These are phyloP conservation scores for Paramyrothecium sp. DNA, from an alignment of 2,329 filamentous ascomycete species.

Conservation along the genomic window DNA sequence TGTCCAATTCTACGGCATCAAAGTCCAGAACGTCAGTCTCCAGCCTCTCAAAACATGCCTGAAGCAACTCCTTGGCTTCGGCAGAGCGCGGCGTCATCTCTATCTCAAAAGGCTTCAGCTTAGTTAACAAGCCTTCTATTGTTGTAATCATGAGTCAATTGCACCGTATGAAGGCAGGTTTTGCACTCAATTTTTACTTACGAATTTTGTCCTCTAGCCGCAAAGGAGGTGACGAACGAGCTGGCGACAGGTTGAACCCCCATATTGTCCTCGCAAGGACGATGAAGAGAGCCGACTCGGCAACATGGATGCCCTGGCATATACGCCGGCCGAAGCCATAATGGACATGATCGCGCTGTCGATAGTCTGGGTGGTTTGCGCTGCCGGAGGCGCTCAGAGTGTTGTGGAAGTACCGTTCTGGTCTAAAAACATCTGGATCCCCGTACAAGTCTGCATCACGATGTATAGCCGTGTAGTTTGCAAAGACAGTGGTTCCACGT, in stretches of 20 bases:
- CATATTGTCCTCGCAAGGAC: constrained; percentile 56
- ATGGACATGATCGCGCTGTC: constrained; percentile 52
- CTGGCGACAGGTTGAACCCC: constrained; percentile 46
- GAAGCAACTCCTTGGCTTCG: neutral
- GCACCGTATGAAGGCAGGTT: too few species aligned
- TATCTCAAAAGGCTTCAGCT: neutral
- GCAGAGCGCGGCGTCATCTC: neutral
- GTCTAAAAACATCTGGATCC: constrained; percentile 40
- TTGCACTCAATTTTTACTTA: neutral
- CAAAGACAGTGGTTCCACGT: constrained; percentile 37
- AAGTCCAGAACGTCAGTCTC: neutral
- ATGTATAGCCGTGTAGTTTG: constrained; percentile 43
- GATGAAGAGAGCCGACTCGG: constrained; percentile 60
- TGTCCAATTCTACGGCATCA: neutral
- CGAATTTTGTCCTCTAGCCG: neutral
- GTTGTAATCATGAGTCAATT: too few species aligned
- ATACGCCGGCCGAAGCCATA: constrained; percentile 56
- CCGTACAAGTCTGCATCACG: constrained; percentile 40
- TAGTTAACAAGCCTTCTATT: neutral
- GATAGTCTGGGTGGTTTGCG: constrained; percentile 23
- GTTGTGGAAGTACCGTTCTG: constrained; percentile 29
- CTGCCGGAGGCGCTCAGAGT: constrained; percentile 25
- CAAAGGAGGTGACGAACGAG: neutral
- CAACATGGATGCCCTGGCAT: constrained; percentile 53
- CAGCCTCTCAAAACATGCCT: neutral